phyloP scores from a whole-genome alignment of 495 filamentous ascomycete genomes.

The Penicillium tannophilum region DNA sequence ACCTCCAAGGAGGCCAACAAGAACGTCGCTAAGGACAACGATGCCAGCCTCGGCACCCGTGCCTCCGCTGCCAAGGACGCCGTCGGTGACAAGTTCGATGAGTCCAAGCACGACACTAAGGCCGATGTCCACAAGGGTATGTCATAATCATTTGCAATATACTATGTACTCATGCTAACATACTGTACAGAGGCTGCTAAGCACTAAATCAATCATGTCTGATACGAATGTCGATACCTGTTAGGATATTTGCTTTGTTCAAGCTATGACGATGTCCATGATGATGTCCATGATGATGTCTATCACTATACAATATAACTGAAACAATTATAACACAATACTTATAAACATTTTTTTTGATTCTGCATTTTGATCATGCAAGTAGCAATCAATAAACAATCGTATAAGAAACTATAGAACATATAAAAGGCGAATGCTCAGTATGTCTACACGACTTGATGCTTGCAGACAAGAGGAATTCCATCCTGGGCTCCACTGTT shows the following conservation, averaged over 20 bases:
- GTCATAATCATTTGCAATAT: not conserved
- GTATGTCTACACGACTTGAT: not conserved
- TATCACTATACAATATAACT: too few species aligned
- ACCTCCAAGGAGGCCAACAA: conserved; percentile 18
- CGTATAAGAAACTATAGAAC: too few species aligned
- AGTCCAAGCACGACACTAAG: conserved; percentile 8
- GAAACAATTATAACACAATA: too few species aligned
- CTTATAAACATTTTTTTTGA: too few species aligned
- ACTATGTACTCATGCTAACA: not conserved
- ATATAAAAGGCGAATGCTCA: too few species aligned
- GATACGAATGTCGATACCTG: not conserved
- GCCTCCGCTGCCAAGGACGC: conserved; percentile 7
- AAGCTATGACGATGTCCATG: not conserved
- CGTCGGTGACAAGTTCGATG: conserved; percentile 4
- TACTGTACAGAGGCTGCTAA: conserved; percentile 9
- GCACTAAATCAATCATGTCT: conserved; percentile 1
- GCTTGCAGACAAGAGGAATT: not conserved
- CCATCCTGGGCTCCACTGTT: conserved; percentile 14
- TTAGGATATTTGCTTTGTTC: not conserved
- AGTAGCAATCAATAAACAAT: too few species aligned
- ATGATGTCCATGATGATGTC: not conserved
- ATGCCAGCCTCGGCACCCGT: conserved; percentile 6
- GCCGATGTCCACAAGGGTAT: conserved; percentile 13
- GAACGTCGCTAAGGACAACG: conserved; percentile 15
- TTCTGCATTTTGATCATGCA: too few species aligned